These are phyloP conservation scores for Pulveroboletus sp. DNA, from an alignment of 768 basidiomycete species.

Conservation along the genomic window DNA sequence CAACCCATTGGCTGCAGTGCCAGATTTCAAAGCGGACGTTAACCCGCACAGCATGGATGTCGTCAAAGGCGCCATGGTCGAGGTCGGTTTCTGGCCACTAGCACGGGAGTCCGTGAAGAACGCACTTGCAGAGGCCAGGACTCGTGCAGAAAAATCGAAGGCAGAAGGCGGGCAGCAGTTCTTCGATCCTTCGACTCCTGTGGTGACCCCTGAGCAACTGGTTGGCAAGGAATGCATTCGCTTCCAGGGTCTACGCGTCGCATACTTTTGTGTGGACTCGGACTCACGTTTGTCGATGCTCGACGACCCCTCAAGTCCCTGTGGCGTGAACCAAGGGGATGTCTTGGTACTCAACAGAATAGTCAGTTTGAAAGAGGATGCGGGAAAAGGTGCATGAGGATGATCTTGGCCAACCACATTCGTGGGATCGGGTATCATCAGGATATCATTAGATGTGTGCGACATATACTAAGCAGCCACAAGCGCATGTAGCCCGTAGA, in stretches of 20 bases:
- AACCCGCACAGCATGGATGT: slow-evolving; percentile 78
- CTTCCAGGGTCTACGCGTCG: slow-evolving; percentile 95
- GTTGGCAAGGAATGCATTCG: slow-evolving; percentile 89
- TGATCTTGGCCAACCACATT: background rate
- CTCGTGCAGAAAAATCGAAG: slow-evolving; percentile 57
- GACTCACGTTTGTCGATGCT: slow-evolving; percentile 70
- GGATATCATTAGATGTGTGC: slow-evolving; percentile 10
- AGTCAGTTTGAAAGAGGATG: slow-evolving; percentile 92
- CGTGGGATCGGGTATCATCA: background rate
- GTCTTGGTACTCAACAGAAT: slow-evolving; percentile 85
- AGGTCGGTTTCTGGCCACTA: slow-evolving; percentile 84
- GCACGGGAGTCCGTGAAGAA: slow-evolving; percentile 62
- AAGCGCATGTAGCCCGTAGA: slow-evolving; percentile 87
- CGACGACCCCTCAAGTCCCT: slow-evolving; percentile 43
- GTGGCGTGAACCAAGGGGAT: slow-evolving; percentile 62
- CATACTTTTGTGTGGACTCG: slow-evolving; percentile 91
- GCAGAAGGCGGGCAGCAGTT: slow-evolving; percentile 37
- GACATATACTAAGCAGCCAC: slow-evolving; percentile 54
- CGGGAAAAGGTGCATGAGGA: slow-evolving; percentile 53
- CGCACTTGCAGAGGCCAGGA: slow-evolving; percentile 62
- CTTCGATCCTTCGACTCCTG: slow-evolving; percentile 55
- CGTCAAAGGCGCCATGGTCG: slow-evolving; percentile 77
- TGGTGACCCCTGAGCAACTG: slow-evolving; percentile 68
- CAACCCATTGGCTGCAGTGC: slow-evolving; percentile 62
- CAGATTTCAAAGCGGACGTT: slow-evolving; percentile 81